phyloP scores from a whole-genome alignment of 2,329 filamentous ascomycete genomes.

The Talaromyces sp. region DNA sequence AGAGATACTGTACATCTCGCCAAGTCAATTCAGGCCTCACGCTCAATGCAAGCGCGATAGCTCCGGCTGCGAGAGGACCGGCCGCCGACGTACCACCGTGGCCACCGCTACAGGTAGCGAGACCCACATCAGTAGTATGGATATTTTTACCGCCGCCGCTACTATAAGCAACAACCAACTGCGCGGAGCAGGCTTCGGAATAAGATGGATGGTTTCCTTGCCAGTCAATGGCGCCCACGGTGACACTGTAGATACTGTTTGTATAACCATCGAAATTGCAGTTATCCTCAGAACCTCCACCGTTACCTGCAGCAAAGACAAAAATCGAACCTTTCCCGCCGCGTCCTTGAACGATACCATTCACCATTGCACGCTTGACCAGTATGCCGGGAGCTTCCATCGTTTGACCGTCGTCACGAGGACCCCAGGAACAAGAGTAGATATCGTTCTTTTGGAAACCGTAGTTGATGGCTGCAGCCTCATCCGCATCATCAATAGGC shows the following conservation, averaged over 20 bases:
- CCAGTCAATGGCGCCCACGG: constrained; percentile 86
- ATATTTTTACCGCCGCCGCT: constrained; percentile 86
- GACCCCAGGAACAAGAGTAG: constrained; percentile 98
- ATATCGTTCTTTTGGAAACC: constrained; percentile 89
- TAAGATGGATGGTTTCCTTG: constrained; percentile 90
- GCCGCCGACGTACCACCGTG: constrained; percentile 96
- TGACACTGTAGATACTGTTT: constrained; percentile 98
- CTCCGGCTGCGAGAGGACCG: constrained; percentile 85
- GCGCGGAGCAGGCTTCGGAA: constrained; percentile 92
- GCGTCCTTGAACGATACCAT: constrained; percentile 84
- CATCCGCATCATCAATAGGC: constrained; percentile 85
- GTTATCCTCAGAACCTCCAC: constrained; percentile 81
- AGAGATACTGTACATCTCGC: constrained; percentile 92
- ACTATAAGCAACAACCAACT: constrained; percentile 94
- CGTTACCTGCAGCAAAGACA: constrained; percentile 95
- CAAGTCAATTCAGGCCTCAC: constrained; percentile 83
- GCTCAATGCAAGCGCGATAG: constrained; percentile 83
- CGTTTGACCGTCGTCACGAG: constrained; percentile 83
- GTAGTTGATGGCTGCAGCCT: constrained; percentile 89
- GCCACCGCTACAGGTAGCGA: constrained; percentile 70
- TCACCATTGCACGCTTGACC: constrained; percentile 85
- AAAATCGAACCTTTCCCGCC: constrained; percentile 82
- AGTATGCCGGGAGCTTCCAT: constrained; percentile 93
- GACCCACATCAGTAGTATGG: constrained; percentile 92
- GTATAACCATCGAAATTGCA: constrained; percentile 99